Evolutionary conservation across 176 grass and related monocot species (phyloP).

Genomic region (Eleusine indica): DNA sequence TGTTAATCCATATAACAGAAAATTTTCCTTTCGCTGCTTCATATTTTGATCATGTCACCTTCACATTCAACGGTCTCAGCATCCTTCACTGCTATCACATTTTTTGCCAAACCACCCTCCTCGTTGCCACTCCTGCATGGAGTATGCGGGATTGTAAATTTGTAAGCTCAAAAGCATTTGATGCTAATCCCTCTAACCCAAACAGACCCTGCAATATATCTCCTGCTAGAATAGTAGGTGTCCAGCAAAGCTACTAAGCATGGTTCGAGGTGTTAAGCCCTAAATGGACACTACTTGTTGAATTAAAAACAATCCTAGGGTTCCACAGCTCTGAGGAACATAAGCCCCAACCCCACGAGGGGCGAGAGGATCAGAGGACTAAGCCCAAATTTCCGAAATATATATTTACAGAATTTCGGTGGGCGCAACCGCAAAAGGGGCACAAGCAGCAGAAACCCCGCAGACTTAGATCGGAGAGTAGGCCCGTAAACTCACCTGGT

Average conservation of each 20-base stretch:
- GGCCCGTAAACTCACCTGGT: slow-evolving; percentile 39
- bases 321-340: neutral
- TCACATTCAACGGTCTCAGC: slow-evolving; percentile 78
- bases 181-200: neutral
- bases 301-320: slow-evolving; percentile 9
- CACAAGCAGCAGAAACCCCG: neutral
- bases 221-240: neutral
- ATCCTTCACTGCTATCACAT: slow-evolving; percentile 49
- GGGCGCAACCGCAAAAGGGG: neutral
- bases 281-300: neutral
- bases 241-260: neutral
- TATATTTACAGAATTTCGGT: neutral
- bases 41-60: slow-evolving; percentile 48
- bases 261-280: neutral
- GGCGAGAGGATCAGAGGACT: neutral
- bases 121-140: slow-evolving; percentile 49
- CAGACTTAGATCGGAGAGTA: slow-evolving; percentile 25
- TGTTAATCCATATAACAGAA: slow-evolving; percentile 13
- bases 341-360: neutral
- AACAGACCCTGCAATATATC: neutral
- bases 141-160: slow-evolving; percentile 1
- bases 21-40: neutral
- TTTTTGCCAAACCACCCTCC: slow-evolving; percentile 67
- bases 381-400: slow-evolving; percentile 11
- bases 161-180: neutral